These are phyloP conservation scores for Plasmodium cynomolgi DNA, from an alignment of 169 alveolate genomes.

Conservation along the genomic window DNA sequence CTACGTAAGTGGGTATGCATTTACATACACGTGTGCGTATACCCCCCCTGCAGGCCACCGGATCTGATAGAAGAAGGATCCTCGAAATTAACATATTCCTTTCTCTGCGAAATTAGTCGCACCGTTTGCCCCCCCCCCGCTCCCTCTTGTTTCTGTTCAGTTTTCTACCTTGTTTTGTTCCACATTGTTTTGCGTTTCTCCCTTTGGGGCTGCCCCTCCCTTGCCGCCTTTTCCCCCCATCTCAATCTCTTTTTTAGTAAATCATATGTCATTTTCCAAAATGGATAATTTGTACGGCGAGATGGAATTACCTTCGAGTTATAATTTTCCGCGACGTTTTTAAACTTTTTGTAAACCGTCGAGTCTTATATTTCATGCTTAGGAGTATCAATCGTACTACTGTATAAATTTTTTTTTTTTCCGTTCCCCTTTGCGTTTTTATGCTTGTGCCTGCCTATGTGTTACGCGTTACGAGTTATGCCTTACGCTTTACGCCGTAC, in stretches of 20 bases:
- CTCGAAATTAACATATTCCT: constrained; percentile 1
- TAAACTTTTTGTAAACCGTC: background rate
- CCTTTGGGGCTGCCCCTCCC: background rate
- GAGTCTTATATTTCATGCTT: background rate
- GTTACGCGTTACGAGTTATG: background rate
- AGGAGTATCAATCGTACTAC: background rate
- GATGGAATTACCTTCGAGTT: background rate
- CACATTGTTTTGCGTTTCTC: background rate
- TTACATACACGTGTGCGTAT: background rate
- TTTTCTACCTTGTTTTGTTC: background rate
- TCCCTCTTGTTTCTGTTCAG: background rate
- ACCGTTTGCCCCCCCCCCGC: background rate
- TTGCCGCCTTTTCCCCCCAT: background rate
- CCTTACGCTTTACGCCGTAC: background rate
- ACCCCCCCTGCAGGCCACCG: background rate
- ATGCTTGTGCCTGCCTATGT: background rate
- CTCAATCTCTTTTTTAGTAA: background rate
- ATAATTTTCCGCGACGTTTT: background rate
- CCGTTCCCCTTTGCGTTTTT: background rate
- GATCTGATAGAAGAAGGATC: background rate
- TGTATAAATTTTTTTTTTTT: background rate
- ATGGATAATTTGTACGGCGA: background rate
- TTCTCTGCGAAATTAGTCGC: background rate
- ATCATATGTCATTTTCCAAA: background rate
- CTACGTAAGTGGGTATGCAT: background rate